phyloP scores from a whole-genome alignment of 805 yeast genomes.

The Metschnikowia chrysomelidarum region DNA sequence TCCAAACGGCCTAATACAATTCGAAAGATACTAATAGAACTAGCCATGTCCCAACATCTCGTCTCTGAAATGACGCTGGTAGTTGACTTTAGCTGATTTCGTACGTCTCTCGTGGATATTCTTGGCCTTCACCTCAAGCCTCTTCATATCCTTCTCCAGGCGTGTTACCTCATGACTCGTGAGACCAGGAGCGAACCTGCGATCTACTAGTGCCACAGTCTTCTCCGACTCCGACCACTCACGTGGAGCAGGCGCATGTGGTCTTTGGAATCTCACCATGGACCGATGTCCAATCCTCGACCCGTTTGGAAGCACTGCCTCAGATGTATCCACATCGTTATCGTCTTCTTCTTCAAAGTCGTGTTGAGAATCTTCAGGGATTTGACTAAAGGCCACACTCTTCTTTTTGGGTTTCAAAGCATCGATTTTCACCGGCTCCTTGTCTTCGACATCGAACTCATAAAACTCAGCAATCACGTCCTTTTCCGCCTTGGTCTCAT shows the following conservation, averaged over 20 bases:
- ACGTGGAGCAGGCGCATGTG: constrained; percentile 37
- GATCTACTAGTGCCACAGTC: constrained; percentile 75
- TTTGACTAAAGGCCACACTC: constrained; percentile 27
- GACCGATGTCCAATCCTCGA: constrained; percentile 79
- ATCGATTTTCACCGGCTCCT: constrained; percentile 9
- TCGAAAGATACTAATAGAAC: constrained; percentile 5
- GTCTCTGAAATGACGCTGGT: constrained; percentile 59
- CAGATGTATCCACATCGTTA: constrained; percentile 19
- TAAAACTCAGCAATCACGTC: constrained; percentile 38
- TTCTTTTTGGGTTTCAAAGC: constrained; percentile 17
- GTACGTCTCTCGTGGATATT: constrained; percentile 26
- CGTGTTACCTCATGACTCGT: constrained; percentile 26
- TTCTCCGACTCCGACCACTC: constrained; percentile 62
- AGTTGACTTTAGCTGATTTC: constrained; percentile 29
- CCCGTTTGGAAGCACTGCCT: constrained; percentile 63
- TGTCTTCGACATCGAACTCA: constrained; percentile 27
- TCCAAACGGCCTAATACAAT: too few relatives aligned
- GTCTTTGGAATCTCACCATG: constrained; percentile 68
- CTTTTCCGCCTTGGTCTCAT: constrained; percentile 41
- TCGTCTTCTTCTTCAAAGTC: constrained; percentile 18
- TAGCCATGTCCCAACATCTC: constrained; percentile 47
- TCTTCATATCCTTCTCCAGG: constrained; percentile 31
- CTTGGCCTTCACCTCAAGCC: constrained; percentile 24
- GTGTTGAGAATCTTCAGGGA: constrained; percentile 18
- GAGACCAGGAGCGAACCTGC: constrained; percentile 44